Base-by-base conservation (phyloP, 2,329 filamentous ascomycete genomes). In the Ophiostoma sp. region DNA sequence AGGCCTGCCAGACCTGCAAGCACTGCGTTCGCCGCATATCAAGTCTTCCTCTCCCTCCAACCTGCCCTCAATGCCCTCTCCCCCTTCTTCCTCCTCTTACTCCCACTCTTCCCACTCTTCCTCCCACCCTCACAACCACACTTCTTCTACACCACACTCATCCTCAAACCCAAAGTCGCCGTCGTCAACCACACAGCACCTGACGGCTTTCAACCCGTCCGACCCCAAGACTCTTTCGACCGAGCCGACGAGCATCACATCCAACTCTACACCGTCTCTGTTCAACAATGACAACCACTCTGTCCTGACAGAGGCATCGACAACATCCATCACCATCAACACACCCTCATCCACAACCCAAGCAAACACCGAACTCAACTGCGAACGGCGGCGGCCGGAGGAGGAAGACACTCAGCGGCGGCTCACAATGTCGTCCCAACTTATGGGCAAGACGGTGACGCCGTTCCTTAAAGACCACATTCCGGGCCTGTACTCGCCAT, bases 381-480 rank as follows among this genome's bases (percentile, higher is more conserved):
- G 84, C 76, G 82, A 86, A 73, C 81, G 84, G 73, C 78, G 81
- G 72, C 79, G 84, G 71, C 82, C 81, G 31, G 81, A 84, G 71
- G 83, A 86, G 71, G 81, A 82, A 73, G 81, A 83, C 72, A 79
- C 79, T 69, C 80, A 81, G 57, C 81, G 84, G 27, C 79, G 86
- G 67, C 81, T 83, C 75, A 87, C 84, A 77, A 87, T 88, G 83
- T 82, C 86, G 67, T 82, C 83, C 72, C 89, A 89, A 74, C 85
- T 93, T 70, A 90, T 91, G 73, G 87, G 88, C 76, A 88, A 92
- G 80, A 92, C 91, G 71, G 89, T 97, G 73, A 90, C 90, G 48
- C 94, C 94, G 1, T 98, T 97, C 78, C 87, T 98, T 69, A 89
- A 91, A 74, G 91, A 93, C 78, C 94, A 98, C 77, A 96, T 97